These are phyloP conservation scores for Magnusiomyces magnusii DNA, from an alignment of 1,139 yeast genomes.

Conservation along the genomic window DNA sequence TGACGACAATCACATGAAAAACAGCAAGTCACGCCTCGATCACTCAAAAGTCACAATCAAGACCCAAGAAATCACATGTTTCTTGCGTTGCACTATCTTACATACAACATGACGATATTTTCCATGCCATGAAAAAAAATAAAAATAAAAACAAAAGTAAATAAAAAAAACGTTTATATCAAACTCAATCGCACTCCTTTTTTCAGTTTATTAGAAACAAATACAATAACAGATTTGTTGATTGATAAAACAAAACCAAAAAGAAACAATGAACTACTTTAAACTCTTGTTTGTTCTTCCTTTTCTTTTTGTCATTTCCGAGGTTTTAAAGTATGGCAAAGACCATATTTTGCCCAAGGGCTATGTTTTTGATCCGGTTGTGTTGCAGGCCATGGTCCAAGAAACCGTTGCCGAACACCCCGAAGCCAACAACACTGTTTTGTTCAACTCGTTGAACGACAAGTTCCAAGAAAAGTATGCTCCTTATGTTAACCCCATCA, in stretches of 20 bases:
- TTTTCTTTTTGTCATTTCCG: background rate
- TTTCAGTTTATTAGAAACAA: too few species aligned
- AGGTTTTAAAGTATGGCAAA: constrained; percentile 16
- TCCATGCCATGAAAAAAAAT: background rate
- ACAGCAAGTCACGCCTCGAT: too few species aligned
- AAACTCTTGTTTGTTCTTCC: background rate
- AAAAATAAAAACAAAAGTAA: too few species aligned
- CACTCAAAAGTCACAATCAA: too few species aligned
- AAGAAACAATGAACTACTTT: too few species aligned
- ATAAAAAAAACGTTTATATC: too few species aligned
- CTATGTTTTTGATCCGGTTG: constrained; percentile 50
- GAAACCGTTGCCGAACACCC: constrained; percentile 45
- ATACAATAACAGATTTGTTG: too few species aligned
- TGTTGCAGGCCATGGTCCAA: constrained; percentile 41
- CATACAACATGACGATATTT: background rate
- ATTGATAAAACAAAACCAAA: too few species aligned
- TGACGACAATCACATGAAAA: too few species aligned
- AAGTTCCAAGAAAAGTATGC: constrained; percentile 59
- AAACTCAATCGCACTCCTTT: too few species aligned
- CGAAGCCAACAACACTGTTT: constrained; percentile 53
- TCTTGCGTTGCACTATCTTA: background rate
- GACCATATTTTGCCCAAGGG: constrained; percentile 43
- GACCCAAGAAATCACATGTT: too few species aligned
- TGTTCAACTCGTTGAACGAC: constrained; percentile 53
- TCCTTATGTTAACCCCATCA: constrained; percentile 57